These are phyloP conservation scores for Protomyces lactucae-debilis DNA, from an alignment of 1,139 yeast species.

Conservation along the genomic window DNA sequence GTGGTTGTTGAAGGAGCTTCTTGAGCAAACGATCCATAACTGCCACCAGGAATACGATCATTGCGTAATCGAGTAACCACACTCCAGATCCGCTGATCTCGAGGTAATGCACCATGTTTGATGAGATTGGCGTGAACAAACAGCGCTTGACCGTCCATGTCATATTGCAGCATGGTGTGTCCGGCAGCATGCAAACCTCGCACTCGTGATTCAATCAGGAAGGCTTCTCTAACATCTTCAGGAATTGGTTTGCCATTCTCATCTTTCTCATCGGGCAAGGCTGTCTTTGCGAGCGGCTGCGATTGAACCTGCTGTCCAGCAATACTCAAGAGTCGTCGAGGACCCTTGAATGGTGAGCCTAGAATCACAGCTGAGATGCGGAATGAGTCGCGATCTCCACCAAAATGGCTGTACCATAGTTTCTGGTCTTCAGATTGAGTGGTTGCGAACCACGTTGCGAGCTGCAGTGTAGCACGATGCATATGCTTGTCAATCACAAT, in stretches of 20 bases:
- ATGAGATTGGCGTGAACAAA: slow-evolving; percentile 22
- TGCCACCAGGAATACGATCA: not conserved
- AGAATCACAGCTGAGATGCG: slow-evolving; percentile 9
- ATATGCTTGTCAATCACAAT: slow-evolving; percentile 1
- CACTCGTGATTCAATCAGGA: not conserved
- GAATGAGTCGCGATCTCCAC: slow-evolving; percentile 24
- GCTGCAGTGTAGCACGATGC: slow-evolving; percentile 14
- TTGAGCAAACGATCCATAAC: not conserved
- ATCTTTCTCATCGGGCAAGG: not conserved
- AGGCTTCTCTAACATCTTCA: not conserved
- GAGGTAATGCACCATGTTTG: slow-evolving; percentile 15
- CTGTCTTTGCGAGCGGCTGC: not conserved
- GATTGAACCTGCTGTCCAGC: slow-evolving; percentile 4
- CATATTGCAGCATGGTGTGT: slow-evolving; percentile 22
- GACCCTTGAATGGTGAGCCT: slow-evolving; percentile 5
- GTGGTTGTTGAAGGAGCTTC: not conserved
- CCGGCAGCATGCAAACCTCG: slow-evolving; percentile 4
- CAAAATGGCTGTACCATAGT: slow-evolving; percentile 4
- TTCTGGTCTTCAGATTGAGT: not conserved
- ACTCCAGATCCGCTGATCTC: slow-evolving; percentile 2
- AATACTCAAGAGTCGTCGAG: slow-evolving; percentile 7
- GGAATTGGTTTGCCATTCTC: not conserved
- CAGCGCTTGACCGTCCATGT: slow-evolving; percentile 13
- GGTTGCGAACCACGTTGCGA: slow-evolving; percentile 18
- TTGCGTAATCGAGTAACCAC: not conserved